Evolutionary conservation across 352 stramenopile species (phyloP).

Genomic region (Pythium brachiatum): DNA sequence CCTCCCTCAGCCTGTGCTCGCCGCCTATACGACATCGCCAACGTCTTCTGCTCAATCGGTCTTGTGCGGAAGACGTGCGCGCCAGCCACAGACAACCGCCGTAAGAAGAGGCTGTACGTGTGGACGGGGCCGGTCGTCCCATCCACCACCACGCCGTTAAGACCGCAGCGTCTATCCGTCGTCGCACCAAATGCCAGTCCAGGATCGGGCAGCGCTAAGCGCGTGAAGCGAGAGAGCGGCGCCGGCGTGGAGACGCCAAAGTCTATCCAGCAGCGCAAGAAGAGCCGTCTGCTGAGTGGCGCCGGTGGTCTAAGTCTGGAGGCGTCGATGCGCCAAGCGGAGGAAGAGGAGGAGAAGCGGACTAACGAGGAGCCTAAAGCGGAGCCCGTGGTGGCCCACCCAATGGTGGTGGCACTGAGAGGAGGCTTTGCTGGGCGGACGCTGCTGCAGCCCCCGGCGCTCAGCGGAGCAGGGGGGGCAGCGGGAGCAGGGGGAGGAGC

Average conservation of each 20-base stretch:
- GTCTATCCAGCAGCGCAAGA: conserved; percentile 14
- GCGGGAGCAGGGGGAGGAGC: background rate
- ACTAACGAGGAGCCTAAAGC: background rate
- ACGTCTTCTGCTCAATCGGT: conserved; percentile 38
- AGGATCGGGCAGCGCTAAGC: conserved; percentile 20
- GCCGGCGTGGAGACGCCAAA: conserved; percentile 9
- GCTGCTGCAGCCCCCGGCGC: background rate
- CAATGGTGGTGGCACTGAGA: conserved; percentile 11
- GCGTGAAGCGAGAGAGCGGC: conserved; percentile 17
- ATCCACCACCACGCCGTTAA: conserved; percentile 26
- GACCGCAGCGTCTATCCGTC: conserved; percentile 8
- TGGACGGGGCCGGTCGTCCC: conserved; percentile 30
- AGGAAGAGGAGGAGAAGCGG: conserved; percentile 5
- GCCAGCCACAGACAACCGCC: conserved; percentile 26
- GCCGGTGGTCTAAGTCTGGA: conserved; percentile 13
- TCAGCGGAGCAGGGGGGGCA: background rate
- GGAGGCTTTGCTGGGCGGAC: background rate
- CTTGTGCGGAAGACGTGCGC: conserved; percentile 31
- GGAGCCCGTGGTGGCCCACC: conserved; percentile 17
- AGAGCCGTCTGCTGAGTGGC: conserved; percentile 14
- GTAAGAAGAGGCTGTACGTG: conserved; percentile 33
- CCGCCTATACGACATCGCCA: conserved; percentile 40
- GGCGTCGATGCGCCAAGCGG: conserved; percentile 25
- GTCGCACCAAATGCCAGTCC: conserved; percentile 21
- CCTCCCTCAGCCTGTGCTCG: conserved; percentile 26